A percentile compares a stretch with the other conserved stretches of the same genome.
These are phyloP conservation scores for Sporothrix sp. DNA, from an alignment of 2,329 filamentous ascomycete genomes.

Conservation along the genomic window DNA sequence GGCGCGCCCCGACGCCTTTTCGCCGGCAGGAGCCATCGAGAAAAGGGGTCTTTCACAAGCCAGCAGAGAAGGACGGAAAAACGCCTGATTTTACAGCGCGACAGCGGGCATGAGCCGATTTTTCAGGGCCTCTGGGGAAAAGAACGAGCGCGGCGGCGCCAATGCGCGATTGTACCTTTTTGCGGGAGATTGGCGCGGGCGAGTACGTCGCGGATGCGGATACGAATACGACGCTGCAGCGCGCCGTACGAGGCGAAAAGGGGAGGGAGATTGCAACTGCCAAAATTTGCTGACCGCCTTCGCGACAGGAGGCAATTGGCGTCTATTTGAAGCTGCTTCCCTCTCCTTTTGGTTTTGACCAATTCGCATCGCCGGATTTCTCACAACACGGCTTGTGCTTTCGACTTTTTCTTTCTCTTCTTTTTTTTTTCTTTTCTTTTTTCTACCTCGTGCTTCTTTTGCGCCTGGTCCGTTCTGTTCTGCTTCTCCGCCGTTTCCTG, in stretches of 20 bases:
- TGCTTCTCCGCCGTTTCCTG: not conserved
- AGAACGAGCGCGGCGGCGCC: too few relatives aligned
- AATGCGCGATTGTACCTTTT: constrained; percentile 5
- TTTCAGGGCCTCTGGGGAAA: not conserved
- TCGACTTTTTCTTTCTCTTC: too few relatives aligned
- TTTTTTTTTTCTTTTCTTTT: not conserved
- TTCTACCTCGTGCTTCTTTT: not conserved
- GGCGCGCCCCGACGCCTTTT: too few relatives aligned
- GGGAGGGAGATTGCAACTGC: constrained; percentile 1
- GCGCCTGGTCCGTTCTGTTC: not conserved
- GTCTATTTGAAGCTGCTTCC: too few relatives aligned
- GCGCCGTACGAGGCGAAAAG: not conserved
- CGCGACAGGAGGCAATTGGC: not conserved
- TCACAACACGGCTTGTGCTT: too few relatives aligned
- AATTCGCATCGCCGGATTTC: constrained; percentile 12
- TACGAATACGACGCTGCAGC: constrained; percentile 15
- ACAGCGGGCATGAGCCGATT: constrained; percentile 8
- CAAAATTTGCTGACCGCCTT: not conserved
- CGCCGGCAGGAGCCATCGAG: not conserved
- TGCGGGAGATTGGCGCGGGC: not conserved
- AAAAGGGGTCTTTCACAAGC: constrained; percentile 2
- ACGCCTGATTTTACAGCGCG: constrained; percentile 11
- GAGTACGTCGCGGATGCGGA: constrained; percentile 9
- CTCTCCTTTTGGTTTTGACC: constrained; percentile 3
- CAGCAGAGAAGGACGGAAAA: constrained; percentile 6